Base-by-base conservation (phyloP, 768 basidiomycete genomes). In the Mycena vitilis region DNA sequence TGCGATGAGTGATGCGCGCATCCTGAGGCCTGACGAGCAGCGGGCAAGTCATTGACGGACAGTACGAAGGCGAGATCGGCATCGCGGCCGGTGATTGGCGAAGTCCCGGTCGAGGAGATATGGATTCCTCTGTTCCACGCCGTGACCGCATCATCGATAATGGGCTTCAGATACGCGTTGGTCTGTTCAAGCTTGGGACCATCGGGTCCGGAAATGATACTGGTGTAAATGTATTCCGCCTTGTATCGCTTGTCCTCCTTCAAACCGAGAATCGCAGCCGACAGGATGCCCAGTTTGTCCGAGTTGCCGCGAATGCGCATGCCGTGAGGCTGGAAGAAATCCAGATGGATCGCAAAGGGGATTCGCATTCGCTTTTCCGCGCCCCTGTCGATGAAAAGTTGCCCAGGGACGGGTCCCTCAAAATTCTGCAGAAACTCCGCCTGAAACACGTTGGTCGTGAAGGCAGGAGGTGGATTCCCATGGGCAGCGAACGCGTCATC, bases 281-380 rank as follows among this genome's bases (percentile, higher is more conserved):
- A 75, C 5, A 81, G 78, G 7, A 79, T 61, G 2, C 78, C 75
- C 2, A 68, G 70, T 20, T 75, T 78, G 4, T 68, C 70, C 13
- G 36, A 61, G 5, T 61, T 67, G 10, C 75, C 75, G n/a, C 37
- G 51, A 20, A 71, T 67, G 6, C 12, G 63, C 20, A 67, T 71
- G 2, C 73, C 75, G 47, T 78, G 47, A 0, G 75, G 56, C 45
- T 78, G 75, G 71, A 81, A 79, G 42, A 76, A 76, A 54, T 79
- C 73, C 5, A 78, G n/a, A 15, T 76, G 67, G 2, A 78, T 51
- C 1, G 61, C 64, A 30, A 75, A 77, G 0, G 72, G 64, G 15
- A 72, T 45, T 9, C 73, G 51, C 34, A 75, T 60, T 30, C 66
- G 53, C 30, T 30, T 30, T 30, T 30, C 30, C 36, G 48, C 52